Percentiles rank a stretch among this genome's conserved stretches.
Evolutionary conservation across 306 rosid species (phyloP).

Genomic region (Trifolium dubium): DNA sequence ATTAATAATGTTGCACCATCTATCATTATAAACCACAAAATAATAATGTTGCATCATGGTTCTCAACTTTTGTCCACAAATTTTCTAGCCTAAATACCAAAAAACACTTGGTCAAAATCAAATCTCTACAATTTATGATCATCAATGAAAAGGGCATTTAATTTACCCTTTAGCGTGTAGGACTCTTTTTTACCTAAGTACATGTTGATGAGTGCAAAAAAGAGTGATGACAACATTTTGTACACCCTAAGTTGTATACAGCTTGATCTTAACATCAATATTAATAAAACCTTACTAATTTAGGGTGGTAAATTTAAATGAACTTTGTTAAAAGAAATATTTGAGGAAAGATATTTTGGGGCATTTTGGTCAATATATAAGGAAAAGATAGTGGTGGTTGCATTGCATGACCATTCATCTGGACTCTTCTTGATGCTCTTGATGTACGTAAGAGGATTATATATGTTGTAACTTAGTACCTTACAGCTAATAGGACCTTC

Average conservation of each 20-base stretch:
- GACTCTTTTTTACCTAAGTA: slow-evolving; percentile 29
- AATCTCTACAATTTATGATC: not conserved
- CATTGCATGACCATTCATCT: slow-evolving; percentile 16
- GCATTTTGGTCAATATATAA: slow-evolving; percentile 36
- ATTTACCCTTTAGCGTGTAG: slow-evolving; percentile 33
- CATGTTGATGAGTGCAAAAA: not conserved
- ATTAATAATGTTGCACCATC: not conserved
- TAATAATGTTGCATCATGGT: not conserved
- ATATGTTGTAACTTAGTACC: slow-evolving; percentile 10
- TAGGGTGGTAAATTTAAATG: not conserved
- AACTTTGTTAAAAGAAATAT: slow-evolving; percentile 5
- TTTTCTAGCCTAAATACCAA: slow-evolving; percentile 38
- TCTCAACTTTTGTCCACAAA: slow-evolving; percentile 41
- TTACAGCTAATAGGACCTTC: slow-evolving; percentile 43
- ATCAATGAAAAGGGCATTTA: not conserved
- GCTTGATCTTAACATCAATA: slow-evolving; percentile 28
- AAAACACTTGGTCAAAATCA: slow-evolving; percentile 27
- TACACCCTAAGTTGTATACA: slow-evolving; percentile 35
- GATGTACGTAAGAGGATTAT: slow-evolving; percentile 10
- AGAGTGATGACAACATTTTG: not conserved
- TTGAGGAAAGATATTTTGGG: slow-evolving; percentile 41
- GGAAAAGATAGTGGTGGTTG: not conserved
- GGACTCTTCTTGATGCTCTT: slow-evolving; percentile 40
- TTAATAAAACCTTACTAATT: not conserved
- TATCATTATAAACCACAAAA: not conserved